Base-by-base conservation (phyloP, 192 early-diverging fungal species). In the Coemansia sp. region DNA sequence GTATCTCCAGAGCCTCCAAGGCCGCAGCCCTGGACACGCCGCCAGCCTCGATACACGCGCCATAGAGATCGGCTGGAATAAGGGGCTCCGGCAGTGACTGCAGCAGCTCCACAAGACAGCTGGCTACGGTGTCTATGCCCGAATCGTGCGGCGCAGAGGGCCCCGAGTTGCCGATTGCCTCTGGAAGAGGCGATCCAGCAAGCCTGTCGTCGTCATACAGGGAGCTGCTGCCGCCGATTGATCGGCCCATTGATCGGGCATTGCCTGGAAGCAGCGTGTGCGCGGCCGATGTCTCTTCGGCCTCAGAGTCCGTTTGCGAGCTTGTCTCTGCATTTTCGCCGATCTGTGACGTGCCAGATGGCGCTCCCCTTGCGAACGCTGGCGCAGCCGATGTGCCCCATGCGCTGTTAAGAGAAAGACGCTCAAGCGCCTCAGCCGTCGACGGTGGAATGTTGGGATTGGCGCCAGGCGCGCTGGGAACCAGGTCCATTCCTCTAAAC, bases 31-130 rank as follows among this genome's bases (percentile, higher is more conserved):
- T 83, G 54, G 51, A 77, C 67, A 69, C 78, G 54, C 56, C 72
- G 34, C 82, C 88, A 0, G 88, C 88, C 62, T 84, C 84, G 14
- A 91, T 62, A 24, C 86, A 88, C 9, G 80, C 78, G 3, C 76
- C 39, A 57, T 90, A 91, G 53, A 92, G 71, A 18, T 82, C 62
- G 8, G 62, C 64, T 0, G 91, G 88, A 0, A 96, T 83, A 22
- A 94, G 86, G 11, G 91, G 88, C 48, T 89, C 89, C 0, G 84
- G 84, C 19, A 96, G 75, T 4, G 84, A 83, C 13, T 86, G 82
- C 6, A 96, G 65, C 53, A 96, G 85, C 13, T 79, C 65, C 3
- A 96, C 60, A 11, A 96, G 61, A 42, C 71, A 70, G 64, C 10
- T 86, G 14, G 87, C 86, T 74, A 89, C 85, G 0, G 91, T 87